Percentiles rank a stretch among this genome's conserved stretches.
These are phyloP conservation scores for Neofusicoccum cordaticola DNA, from an alignment of 2,329 filamentous ascomycete species.

Conservation along the genomic window DNA sequence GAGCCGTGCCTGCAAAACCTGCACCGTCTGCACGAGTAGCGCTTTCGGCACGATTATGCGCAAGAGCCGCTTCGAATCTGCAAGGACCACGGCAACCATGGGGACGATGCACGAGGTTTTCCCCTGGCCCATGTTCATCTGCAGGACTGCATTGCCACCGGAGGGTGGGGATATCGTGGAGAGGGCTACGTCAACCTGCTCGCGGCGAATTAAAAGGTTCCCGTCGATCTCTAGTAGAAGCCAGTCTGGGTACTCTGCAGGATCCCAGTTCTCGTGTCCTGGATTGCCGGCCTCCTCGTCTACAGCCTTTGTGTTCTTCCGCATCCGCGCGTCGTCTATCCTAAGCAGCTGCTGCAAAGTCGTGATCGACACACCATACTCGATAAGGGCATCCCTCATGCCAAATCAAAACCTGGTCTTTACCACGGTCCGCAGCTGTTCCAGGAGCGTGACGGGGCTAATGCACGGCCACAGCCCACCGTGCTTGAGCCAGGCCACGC, in stretches of 20 bases:
- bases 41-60: slow-evolving; percentile 58
- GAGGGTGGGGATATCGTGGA: slow-evolving; percentile 58
- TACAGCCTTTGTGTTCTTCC: slow-evolving; percentile 26
- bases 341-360: slow-evolving; percentile 47
- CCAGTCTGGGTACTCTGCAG: slow-evolving; percentile 57
- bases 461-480: slow-evolving; percentile 9
- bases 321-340: slow-evolving; percentile 36
- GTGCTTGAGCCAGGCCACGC: slow-evolving; percentile 25
- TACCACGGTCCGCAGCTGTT: slow-evolving; percentile 44
- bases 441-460: slow-evolving; percentile 37
- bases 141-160: slow-evolving; percentile 57
- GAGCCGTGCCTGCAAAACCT: slow-evolving; percentile 54
- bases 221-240: slow-evolving; percentile 65
- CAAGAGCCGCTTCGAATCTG: slow-evolving; percentile 44
- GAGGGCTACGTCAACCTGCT: slow-evolving; percentile 61
- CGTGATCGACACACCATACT: slow-evolving; percentile 46
- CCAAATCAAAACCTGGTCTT: slow-evolving; percentile 29
- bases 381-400: slow-evolving; percentile 42
- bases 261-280: slow-evolving; percentile 58
- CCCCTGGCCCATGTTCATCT: slow-evolving; percentile 67
- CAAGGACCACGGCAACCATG: slow-evolving; percentile 52
- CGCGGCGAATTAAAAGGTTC: slow-evolving; percentile 59
- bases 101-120: slow-evolving; percentile 68
- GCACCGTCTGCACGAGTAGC: slow-evolving; percentile 56
- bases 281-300: slow-evolving; percentile 46